Evolutionary conservation across 179 eudicot genomes (phyloP).

Genomic region (Beta lomatogona): DNA sequence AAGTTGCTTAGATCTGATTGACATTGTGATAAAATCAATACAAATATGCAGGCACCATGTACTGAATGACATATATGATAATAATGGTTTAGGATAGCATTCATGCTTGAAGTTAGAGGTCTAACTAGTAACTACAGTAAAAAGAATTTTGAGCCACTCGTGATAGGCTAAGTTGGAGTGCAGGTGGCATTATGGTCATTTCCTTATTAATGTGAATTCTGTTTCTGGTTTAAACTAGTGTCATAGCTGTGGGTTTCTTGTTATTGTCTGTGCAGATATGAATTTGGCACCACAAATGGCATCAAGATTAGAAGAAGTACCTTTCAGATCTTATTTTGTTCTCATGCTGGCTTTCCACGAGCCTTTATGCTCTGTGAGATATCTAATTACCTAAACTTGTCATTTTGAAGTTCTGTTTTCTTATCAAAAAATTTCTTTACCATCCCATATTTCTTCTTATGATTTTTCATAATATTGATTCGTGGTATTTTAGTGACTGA

Average conservation of each 20-base stretch:
- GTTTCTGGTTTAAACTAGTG: neutral
- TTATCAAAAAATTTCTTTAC: neutral
- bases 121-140: neutral
- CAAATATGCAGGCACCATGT: neutral
- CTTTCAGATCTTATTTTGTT: conserved; percentile 76
- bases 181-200: neutral
- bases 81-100: neutral
- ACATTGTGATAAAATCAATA: no score
- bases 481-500: neutral
- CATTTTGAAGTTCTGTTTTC: neutral
- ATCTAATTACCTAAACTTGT: conserved; percentile 12
- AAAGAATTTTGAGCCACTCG: neutral
- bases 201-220: neutral
- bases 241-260: neutral
- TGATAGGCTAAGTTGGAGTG: neutral
- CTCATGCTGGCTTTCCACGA: conserved; percentile 90
- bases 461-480: neutral
- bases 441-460: neutral
- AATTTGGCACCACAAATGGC: conserved; percentile 59
- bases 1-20: no score
- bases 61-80: neutral
- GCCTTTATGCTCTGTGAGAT: conserved; percentile 71
- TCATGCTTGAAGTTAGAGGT: neutral
- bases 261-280: conserved; percentile 47
- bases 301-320: conserved; percentile 58